Conservation (phyloP, 148 eudicot species). For the Polygonum aviculare region DNA sequence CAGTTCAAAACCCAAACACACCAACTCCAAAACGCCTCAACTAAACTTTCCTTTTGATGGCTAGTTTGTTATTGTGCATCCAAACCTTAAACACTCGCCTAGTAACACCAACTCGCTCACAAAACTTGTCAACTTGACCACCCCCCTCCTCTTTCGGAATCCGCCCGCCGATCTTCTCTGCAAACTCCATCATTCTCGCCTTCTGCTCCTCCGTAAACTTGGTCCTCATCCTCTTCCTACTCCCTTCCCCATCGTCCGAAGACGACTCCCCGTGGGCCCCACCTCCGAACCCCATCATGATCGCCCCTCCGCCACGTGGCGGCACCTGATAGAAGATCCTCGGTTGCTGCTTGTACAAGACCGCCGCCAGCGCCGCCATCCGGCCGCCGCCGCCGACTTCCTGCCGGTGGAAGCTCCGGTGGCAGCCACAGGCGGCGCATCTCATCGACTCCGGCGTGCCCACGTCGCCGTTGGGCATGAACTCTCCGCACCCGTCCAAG, state of each 20-base stretch:
- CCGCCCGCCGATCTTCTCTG: constrained; percentile 27
- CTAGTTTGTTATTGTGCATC: constrained; percentile 35
- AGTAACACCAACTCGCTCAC: constrained; percentile 22
- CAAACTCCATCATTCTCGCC: constrained; percentile 28
- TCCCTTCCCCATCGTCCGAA: constrained; percentile 31
- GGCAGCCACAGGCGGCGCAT: constrained; percentile 88
- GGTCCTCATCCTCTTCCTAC: constrained; percentile 28
- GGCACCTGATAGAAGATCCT: background rate
- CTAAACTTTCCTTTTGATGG: background rate
- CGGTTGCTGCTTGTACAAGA: background rate
- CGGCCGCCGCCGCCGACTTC: constrained; percentile 19
- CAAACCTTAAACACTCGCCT: constrained; percentile 33
- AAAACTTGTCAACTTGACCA: constrained; percentile 14
- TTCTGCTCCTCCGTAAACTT: constrained; percentile 30
- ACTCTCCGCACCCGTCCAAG: constrained; percentile 82
- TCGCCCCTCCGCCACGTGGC: background rate
- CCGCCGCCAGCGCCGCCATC: constrained; percentile 14
- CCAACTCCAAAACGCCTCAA: no score
- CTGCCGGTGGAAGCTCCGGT: constrained; percentile 71
- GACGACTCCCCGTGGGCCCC: constrained; percentile 23
- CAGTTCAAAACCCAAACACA: no score
- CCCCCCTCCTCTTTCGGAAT: constrained; percentile 23
- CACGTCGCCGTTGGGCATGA: constrained; percentile 61
- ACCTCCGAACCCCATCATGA: constrained; percentile 59
- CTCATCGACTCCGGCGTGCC: constrained; percentile 35